Evolutionary conservation across 2,329 filamentous ascomycete genomes (phyloP).

Genomic region (Ascochyta clinopodiicola): DNA sequence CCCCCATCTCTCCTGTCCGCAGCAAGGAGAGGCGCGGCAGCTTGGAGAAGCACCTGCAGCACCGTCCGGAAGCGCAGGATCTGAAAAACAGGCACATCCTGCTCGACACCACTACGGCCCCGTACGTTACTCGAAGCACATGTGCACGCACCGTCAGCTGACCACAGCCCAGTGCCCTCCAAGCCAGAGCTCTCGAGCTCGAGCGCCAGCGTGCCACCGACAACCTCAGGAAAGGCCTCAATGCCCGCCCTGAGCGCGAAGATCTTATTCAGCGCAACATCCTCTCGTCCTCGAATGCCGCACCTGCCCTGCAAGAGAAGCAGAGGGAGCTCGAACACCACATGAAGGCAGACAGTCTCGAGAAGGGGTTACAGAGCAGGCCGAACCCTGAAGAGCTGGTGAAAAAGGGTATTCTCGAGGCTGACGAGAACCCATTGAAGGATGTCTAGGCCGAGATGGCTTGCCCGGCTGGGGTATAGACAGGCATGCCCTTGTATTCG

Average conservation of each 20-base stretch:
- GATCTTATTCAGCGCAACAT: conserved; percentile 88
- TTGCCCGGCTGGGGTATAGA: not conserved
- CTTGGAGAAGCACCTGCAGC: conserved; percentile 57
- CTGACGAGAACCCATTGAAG: conserved; percentile 43
- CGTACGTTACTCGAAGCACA: conserved; percentile 55
- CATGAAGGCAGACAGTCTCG: conserved; percentile 85
- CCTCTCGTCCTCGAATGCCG: conserved; percentile 77
- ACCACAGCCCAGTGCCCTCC: conserved; percentile 59
- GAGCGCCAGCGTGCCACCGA: conserved; percentile 69
- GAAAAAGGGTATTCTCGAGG: conserved; percentile 77
- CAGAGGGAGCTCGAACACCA: conserved; percentile 86
- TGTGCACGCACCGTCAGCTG: not conserved
- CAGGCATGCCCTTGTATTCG: not conserved
- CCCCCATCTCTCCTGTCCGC: conserved; percentile 51
- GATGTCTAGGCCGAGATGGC: conserved; percentile 21
- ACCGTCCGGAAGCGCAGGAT: conserved; percentile 62
- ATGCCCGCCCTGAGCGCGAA: conserved; percentile 70
- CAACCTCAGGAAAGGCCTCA: conserved; percentile 68
- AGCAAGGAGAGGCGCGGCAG: conserved; percentile 67
- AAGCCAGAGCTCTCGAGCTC: conserved; percentile 67
- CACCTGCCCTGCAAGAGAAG: conserved; percentile 78
- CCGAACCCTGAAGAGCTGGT: conserved; percentile 79
- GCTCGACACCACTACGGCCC: conserved; percentile 70
- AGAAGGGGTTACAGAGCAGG: conserved; percentile 82
- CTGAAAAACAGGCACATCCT: conserved; percentile 73